Evolutionary conservation across 768 basidiomycete genomes (phyloP).

Genomic region (Pleurotus djamor): DNA sequence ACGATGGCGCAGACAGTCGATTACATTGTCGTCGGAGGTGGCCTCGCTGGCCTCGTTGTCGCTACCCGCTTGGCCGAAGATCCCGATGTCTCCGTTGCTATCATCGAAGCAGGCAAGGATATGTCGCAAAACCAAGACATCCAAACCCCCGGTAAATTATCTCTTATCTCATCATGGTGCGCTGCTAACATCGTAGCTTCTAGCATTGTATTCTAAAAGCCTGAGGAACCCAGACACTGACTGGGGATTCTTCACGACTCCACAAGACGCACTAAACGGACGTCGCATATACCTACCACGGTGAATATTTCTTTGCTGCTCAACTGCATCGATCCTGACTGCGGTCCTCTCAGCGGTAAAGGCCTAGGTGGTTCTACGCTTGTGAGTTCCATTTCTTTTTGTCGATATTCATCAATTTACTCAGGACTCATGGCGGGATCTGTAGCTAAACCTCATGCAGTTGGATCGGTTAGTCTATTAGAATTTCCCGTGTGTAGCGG

Average conservation of each 20-base stretch:
- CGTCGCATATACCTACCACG: conserved; percentile 1
- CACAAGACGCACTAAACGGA: conserved; percentile 1
- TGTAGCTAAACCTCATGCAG: conserved; percentile 4
- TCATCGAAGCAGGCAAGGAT: conserved; percentile 5
- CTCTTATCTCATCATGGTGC: neutral
- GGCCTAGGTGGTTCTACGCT: conserved; percentile 5
- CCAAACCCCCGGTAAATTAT: neutral
- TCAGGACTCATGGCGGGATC: neutral
- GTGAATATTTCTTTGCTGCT: neutral
- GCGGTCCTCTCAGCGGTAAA: neutral
- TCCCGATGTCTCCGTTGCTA: neutral
- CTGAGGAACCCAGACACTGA: conserved; percentile 6
- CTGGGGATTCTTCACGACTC: conserved; percentile 5
- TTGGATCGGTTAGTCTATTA: neutral
- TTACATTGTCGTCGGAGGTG: conserved; percentile 9
- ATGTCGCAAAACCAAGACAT: neutral
- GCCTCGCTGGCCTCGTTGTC: conserved; percentile 18
- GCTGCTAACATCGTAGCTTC: neutral
- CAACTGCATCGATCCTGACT: neutral
- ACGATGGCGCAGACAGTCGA: neutral
- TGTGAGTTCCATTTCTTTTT: neutral
- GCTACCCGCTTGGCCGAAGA: conserved; percentile 11
- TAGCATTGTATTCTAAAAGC: neutral
- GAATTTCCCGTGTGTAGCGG: neutral
- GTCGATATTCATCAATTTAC: neutral